phyloP scores from a whole-genome alignment of 306 rosid genomes.

The Cicer yamashitae region DNA sequence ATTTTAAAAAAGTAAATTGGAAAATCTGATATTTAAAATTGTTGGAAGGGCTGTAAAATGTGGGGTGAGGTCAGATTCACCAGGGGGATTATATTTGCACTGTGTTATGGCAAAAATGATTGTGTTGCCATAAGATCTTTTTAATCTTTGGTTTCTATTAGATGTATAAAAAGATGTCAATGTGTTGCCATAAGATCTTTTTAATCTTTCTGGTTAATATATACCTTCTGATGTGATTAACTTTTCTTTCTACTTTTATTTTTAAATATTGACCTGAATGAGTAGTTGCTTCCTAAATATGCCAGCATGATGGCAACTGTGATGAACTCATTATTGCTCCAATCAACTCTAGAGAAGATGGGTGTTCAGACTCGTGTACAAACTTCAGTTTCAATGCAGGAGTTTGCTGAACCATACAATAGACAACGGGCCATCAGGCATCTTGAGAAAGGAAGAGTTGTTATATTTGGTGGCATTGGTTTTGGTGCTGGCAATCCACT shows the following conservation, averaged over 20 bases:
- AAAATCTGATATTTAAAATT: conserved; percentile 29
- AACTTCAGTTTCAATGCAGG: conserved; percentile 60
- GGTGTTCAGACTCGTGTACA: conserved; percentile 75
- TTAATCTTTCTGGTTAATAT: conserved; percentile 31
- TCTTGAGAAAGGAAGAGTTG: conserved; percentile 80
- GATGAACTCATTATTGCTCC: conserved; percentile 71
- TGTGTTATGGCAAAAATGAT: not conserved
- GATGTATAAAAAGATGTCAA: not conserved
- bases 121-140: too few relatives aligned
- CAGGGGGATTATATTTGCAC: conserved; percentile 8
- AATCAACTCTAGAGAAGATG: conserved; percentile 73
- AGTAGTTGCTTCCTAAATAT: conserved; percentile 36
- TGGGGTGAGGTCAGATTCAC: not conserved
- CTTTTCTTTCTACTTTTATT: conserved; percentile 31
- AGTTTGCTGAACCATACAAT: conserved; percentile 68
- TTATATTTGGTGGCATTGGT: conserved; percentile 70
- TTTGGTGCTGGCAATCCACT: conserved; percentile 61
- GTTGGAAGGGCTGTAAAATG: conserved; percentile 16
- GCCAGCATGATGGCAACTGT: conserved; percentile 74
- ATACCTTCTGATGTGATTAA: conserved; percentile 29
- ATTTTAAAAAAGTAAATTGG: conserved; percentile 30
- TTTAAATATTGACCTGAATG: conserved; percentile 38
- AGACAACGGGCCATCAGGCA: conserved; percentile 76
- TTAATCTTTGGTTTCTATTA: not conserved
- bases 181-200: conserved; percentile 1